These are phyloP conservation scores for Entrophospora sp. DNA, from an alignment of 192 early-diverging fungal genomes.

Conservation along the genomic window DNA sequence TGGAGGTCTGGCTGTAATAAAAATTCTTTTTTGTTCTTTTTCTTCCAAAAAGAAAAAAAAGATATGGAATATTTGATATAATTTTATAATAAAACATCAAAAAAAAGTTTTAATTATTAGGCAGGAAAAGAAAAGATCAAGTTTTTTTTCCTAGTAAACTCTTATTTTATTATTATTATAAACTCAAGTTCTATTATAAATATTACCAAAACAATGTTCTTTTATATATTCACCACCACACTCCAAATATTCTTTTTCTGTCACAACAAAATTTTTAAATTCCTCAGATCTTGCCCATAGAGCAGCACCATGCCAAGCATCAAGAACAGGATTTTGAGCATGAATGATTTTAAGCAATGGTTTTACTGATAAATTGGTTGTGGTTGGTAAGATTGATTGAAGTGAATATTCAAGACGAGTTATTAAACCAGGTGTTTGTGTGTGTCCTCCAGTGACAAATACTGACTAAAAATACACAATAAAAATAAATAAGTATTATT, in stretches of 20 bases:
- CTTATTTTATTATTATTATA: slow-evolving; percentile 15
- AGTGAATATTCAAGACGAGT: slow-evolving; percentile 57
- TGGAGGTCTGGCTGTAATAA: no score
- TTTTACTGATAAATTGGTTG: no score
- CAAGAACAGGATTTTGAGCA: slow-evolving; percentile 63
- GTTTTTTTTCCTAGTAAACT: no score
- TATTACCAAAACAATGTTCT: slow-evolving; percentile 76
- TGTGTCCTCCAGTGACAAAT: slow-evolving; percentile 73
- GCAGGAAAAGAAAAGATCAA: no score
- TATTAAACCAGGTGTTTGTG: slow-evolving; percentile 52
- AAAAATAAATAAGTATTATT: neutral
- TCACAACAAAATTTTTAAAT: slow-evolving; percentile 44
- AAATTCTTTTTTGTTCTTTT: no score
- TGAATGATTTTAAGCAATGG: slow-evolving; percentile 36
- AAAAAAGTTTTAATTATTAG: no score
- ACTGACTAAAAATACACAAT: slow-evolving; percentile 37
- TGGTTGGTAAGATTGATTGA: slow-evolving; percentile 52
- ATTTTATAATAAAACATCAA: no score
- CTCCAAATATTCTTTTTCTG: slow-evolving; percentile 71
- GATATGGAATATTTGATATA: no score
- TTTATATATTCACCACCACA: slow-evolving; percentile 77
- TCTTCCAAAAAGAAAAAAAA: no score
- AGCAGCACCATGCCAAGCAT: slow-evolving; percentile 83
- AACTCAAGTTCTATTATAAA: slow-evolving; percentile 35
- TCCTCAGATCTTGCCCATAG: slow-evolving; percentile 45